Evolutionary conservation across 331 rosid genomes (phyloP), one percentile per base, ranked within the genome.

Genomic region (Quercus lobata): DNA sequence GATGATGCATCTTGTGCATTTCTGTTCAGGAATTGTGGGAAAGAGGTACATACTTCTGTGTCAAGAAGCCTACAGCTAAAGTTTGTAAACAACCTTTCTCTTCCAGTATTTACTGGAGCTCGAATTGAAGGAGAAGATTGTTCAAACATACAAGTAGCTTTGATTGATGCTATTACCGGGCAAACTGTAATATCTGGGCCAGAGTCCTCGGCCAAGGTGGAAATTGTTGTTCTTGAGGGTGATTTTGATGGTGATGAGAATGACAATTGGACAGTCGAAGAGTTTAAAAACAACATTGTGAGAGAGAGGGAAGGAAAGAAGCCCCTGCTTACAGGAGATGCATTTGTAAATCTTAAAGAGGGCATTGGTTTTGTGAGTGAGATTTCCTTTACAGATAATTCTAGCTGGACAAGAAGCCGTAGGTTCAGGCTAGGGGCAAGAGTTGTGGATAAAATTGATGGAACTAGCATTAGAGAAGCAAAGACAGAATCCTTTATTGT

Each of bases 401-500:
- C 99, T 69, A 96, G 98, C 90, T 96, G 99, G 99, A 96, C 99
- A 61, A 88, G 98, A 84, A 93, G 99, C 79, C 97, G 98, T 24
- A 86, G 88, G 84, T 96, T 96, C 87, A 88, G 92, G 87, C 89
- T 96, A 41, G 99, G 99, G 54, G 99, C 94, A 74, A 91, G 93
- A 90, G 89, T 93, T 78, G 68, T 88, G 70, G 97, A 90, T 65
- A 86, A 68, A 79, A 87, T 86, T 34, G 92, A 90, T 57, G 92
- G 93, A 82, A 79, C 78, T 52, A 85, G 89, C 84, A 75, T 96
- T 74, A 88, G 83, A 79, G 99, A 93, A 88, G 97, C 97, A 57
- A 93, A 88, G 91, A 91, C 97, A 65, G 94, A 86, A 24, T 90
- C 97, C 46, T 96, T 93, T 65, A 88, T 96, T 56, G 97, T 96